Percentiles rank a stretch among this genome's conserved stretches.
These are phyloP conservation scores for Fusarium sp. DNA, from an alignment of 2,329 filamentous ascomycete genomes.

Conservation along the genomic window DNA sequence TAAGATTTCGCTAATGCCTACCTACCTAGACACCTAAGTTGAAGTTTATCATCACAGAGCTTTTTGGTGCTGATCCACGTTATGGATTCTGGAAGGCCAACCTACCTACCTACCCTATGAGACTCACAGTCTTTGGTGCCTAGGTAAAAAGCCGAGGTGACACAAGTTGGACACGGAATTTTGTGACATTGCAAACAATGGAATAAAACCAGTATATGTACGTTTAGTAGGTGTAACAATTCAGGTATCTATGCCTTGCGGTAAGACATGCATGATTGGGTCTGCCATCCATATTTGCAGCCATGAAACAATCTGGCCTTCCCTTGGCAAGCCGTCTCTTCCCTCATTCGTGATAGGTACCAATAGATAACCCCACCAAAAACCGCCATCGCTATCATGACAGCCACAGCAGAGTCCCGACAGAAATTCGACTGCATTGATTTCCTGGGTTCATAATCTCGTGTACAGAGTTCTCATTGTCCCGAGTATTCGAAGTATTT, in stretches of 20 bases:
- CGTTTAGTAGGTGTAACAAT: background rate
- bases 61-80: too few species aligned
- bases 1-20: background rate
- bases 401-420: constrained; percentile 9
- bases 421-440: constrained; percentile 2
- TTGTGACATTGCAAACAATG: background rate
- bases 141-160: background rate
- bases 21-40: background rate
- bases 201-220: background rate
- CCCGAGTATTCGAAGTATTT: background rate
- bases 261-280: background rate
- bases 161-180: background rate
- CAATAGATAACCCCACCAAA: constrained; percentile 23
- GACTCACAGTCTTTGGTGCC: too few species aligned
- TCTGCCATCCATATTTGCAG: background rate
- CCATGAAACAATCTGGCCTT: background rate
- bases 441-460: background rate
- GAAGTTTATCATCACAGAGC: background rate
- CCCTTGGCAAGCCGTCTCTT: background rate
- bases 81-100: background rate
- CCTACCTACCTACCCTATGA: background rate
- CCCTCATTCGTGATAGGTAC: constrained; percentile 10
- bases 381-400: constrained; percentile 29
- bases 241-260: background rate
- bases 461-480: background rate